Conservation (phyloP, 129 eudicot genomes). For the Pittosporum tobira region DNA sequence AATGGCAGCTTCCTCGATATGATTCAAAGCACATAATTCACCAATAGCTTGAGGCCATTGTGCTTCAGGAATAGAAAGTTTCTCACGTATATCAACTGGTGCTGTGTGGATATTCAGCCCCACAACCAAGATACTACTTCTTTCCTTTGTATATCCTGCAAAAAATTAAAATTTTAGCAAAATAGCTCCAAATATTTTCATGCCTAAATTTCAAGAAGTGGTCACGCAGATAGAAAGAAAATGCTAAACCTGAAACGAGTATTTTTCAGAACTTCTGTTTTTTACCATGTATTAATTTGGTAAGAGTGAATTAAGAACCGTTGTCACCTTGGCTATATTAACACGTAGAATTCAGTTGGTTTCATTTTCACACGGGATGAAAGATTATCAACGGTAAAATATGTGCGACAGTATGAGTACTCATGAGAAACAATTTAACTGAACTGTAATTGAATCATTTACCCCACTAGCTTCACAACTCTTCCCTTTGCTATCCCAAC, state of each 20-base stretch:
- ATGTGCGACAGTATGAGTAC: too few relatives aligned
- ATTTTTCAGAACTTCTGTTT: not conserved
- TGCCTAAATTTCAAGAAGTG: not conserved
- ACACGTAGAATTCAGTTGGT: not conserved
- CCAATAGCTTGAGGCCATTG: constrained; percentile 63
- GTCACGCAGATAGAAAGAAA: not conserved
- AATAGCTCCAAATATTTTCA: constrained; percentile 6
- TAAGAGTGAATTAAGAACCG: not conserved
- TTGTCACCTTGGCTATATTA: not conserved
- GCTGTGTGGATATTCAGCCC: constrained; percentile 80
- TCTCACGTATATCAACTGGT: constrained; percentile 84
- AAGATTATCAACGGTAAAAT: too few relatives aligned
- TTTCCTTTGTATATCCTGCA: constrained; percentile 84
- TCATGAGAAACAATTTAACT: not conserved
- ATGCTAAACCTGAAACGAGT: not conserved
- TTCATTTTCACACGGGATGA: not conserved
- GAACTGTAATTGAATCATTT: not conserved
- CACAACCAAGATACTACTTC: constrained; percentile 59
- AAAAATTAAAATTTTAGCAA: constrained; percentile 1
- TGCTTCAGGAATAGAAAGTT: constrained; percentile 79
- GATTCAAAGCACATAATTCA: constrained; percentile 67
- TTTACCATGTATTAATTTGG: constrained; percentile 1
- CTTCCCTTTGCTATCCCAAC: not conserved
- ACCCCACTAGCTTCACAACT: not conserved
- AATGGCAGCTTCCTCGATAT: constrained; percentile 86